Base-by-base conservation (phyloP, 2,329 filamentous ascomycete genomes). In the Gaeumannomyces tritici region DNA sequence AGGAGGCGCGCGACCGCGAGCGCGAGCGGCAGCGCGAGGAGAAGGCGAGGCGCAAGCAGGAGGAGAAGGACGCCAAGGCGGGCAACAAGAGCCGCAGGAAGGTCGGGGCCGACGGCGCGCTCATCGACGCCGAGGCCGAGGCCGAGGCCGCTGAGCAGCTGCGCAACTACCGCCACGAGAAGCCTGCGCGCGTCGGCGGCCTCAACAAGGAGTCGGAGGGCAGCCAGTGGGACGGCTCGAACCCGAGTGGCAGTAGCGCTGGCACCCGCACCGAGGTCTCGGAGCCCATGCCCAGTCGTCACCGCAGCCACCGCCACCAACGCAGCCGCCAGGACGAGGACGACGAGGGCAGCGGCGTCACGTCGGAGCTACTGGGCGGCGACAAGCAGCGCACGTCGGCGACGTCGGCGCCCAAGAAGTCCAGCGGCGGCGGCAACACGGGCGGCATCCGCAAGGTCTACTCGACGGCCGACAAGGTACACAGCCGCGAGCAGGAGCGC, bases 141-240 rank as follows among this genome's bases (percentile, higher is more conserved):
- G 82, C 80, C 54, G 80, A 80, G 61, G 87, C 84, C 28, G 79
- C 87, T 68, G 78, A 85, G 58, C 88, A 95, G 64, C 84, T 98
- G 62, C 85, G 89, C 63, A 85, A 85, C 42, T 98, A 98, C 79
- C 89, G 93, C 28, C 83, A 91, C 70, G 93, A 98, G 77, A 90
- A 88, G 73, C 80, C 91, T 2, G 93, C 93, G 0, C 84, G 89
- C 61, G 92, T 98, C 2, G 93, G 93, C 47, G 93, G 93, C 26
- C 78, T 98, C 73, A 98, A 98, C 76, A 87, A 88, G 69, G 81
- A 89, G 67, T 82, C 87, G 56, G 93, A 97, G 68, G 89, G 88
- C 64, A 89, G 86, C 64, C 79, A 85, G 67, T 96, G 91, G 82
- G 90, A 96, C 71, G 90, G 90, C 57, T 84, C 80, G 15, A 86